Evolutionary conservation across 306 rosid species (phyloP), one percentile per base, ranked within the genome.

Genomic region (Prunus padus): DNA sequence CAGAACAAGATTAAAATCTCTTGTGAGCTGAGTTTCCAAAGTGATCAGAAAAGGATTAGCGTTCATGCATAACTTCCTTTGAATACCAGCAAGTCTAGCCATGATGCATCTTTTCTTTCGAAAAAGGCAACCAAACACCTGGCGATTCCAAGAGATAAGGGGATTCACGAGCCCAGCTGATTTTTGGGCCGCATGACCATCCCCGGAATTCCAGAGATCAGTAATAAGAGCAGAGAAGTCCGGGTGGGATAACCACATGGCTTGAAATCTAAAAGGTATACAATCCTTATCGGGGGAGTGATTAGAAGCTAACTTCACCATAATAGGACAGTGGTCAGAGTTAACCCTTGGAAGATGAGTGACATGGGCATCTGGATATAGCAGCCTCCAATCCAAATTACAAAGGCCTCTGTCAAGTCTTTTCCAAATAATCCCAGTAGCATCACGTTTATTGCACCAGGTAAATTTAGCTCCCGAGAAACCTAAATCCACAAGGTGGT

Each of bases 31-130:
- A 0, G n/a, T 22, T 22, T 56, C 1, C 62, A 8, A 56, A 9
- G 0, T 11, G 9, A 11, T 8, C 2, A 22, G 2, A 22, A 20
- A 56, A 0, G 14, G 30, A 1, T 8, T 2, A n/a, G 2, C 5
- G 0, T 18, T 0, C 7, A 9, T 0, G 14, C 28, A 55, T 0
- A 20, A 4, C 8, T 11, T 18, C 61, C 23, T 55, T 55, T 55
- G 61, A 3, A 55, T 55, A 2, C 12, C 60, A 2, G 11, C 23
- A 7, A 54, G 13, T 2, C 14, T 20, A n/a, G 60, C 60, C 2
- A 54, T 0, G 0, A 54, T 9, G 8, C 26, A 6, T 54, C 26
- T 54, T 54, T 54, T 54, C 60, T 11, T 54, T 8, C n/a, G 3
- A 4, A 54, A 54, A 3, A 8, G 3, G 2, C 26, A 19, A 2